Base-by-base conservation (phyloP, 345 rosid genomes). In the Adansonia digitata region DNA sequence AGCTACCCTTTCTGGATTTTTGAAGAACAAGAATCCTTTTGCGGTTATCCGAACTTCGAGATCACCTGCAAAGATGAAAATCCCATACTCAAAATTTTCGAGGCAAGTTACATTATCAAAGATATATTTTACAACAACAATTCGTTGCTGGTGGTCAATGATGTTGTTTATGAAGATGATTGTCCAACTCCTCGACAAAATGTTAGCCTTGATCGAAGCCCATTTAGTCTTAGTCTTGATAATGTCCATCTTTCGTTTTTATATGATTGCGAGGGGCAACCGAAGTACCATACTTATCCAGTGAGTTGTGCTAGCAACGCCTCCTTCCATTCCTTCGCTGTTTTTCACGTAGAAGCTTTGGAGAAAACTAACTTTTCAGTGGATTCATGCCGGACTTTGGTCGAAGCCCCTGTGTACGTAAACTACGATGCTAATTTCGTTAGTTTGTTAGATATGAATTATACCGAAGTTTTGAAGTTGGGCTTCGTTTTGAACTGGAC, bases 401-500 rank as follows among this genome's bases (percentile, higher is more conserved):
- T 81, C 14, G 74, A 74, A 45, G 75, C 77, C 26, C 86, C 87
- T 2, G 73, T 89, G 40, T 51, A 29, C 22, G 56, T 72, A 69
- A 63, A n/a, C 13, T 17, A 10, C 2, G 63, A 71, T 26, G 40
- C 5, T 48, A 75, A 56, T 75, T 2, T 24, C 26, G 24, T 2
- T 26, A 53, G 52, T 39, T 18, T 67, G 9, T 0, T 0, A n/a
- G 0, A 0, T 0, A 74, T 74, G 84, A 55, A 72, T 77, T 89
- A 82, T 46, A 39, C 4, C 34, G 82, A 74, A 17, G 73, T 91
- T 76, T 72, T 88, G 81, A 80, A 75, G 78, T 81, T 37, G 72
- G 97, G 95, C 5, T 85, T 90, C 70, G 56, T 83, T 73, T 69
- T 91, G 90, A 85, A 75, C 10, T 89, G 90, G 90, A 74, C 71